A percentile compares a stretch with the other conserved stretches of the same genome.
These are phyloP conservation scores for Aspergillus transmontanensis DNA, from an alignment of 2,329 filamentous ascomycete genomes.

Conservation along the genomic window DNA sequence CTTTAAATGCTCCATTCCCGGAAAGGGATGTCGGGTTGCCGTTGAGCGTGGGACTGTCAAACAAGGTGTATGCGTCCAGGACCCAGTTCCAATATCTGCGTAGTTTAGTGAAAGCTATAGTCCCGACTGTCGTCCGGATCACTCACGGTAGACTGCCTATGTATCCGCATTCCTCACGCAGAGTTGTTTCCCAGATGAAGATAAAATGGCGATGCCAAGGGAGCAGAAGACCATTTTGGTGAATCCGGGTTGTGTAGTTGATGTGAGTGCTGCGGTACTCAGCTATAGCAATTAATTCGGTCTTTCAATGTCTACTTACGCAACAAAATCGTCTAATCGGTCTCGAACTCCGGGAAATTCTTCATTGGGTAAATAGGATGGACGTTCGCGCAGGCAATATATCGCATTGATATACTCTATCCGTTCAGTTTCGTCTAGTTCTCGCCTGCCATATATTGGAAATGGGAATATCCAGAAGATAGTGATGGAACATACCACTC, in stretches of 20 bases:
- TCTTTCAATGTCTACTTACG: slow-evolving; percentile 18
- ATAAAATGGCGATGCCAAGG: slow-evolving; percentile 23
- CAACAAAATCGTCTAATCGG: slow-evolving; percentile 32
- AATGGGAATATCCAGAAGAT: neutral
- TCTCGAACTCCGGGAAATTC: slow-evolving; percentile 28
- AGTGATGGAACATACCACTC: neutral
- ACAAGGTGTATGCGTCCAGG: neutral
- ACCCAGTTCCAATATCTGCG: slow-evolving; percentile 25
- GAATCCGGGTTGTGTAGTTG: slow-evolving; percentile 29
- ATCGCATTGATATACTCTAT: slow-evolving; percentile 29
- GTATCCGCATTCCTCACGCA: slow-evolving; percentile 21
- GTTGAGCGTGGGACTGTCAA: slow-evolving; percentile 8
- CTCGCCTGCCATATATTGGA: slow-evolving; percentile 17
- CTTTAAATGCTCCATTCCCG: slow-evolving; percentile 9
- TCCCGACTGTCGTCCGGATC: neutral
- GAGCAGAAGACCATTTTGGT: slow-evolving; percentile 21
- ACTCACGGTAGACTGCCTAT: slow-evolving; percentile 18
- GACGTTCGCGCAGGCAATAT: slow-evolving; percentile 23
- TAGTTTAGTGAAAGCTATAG: neutral
- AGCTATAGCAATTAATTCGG: neutral
- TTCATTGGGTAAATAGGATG: slow-evolving; percentile 20
- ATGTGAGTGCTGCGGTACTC: slow-evolving; percentile 23
- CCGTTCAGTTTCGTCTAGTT: slow-evolving; percentile 20
- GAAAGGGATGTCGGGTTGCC: slow-evolving; percentile 13
- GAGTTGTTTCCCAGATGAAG: slow-evolving; percentile 16